Percentiles rank a stretch among this genome's conserved stretches.
These are phyloP conservation scores for Rhizophagus sp. DNA, from an alignment of 192 early-diverging fungal genomes.

Conservation along the genomic window DNA sequence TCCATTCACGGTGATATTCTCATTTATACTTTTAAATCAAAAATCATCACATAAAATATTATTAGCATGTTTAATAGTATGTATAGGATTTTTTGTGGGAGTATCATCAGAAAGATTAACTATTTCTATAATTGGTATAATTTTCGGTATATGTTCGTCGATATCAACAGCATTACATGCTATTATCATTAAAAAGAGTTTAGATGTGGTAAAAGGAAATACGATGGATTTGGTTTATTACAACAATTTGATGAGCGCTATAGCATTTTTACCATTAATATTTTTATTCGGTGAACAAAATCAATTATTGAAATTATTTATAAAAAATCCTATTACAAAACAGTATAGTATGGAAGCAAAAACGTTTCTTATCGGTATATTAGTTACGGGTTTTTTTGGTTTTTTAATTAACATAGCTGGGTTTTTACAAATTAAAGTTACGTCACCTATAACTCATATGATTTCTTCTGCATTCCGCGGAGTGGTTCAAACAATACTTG, in stretches of 20 bases:
- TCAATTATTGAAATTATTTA: constrained; percentile 14
- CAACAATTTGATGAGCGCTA: constrained; percentile 55
- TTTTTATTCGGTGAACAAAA: constrained; percentile 46
- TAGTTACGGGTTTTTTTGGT: constrained; percentile 55
- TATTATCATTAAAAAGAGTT: constrained; percentile 59
- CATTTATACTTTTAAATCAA: constrained; percentile 42
- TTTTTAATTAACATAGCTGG: constrained; percentile 64
- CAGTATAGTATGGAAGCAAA: constrained; percentile 10
- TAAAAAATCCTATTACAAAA: not conserved
- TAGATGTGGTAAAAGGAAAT: constrained; percentile 46
- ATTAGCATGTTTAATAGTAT: constrained; percentile 47
- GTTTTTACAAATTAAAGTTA: constrained; percentile 65
- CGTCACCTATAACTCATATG: constrained; percentile 61
- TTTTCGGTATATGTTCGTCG: constrained; percentile 52
- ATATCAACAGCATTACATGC: constrained; percentile 60
- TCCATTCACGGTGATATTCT: constrained; percentile 56
- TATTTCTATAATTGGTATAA: constrained; percentile 38
- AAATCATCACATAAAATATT: constrained; percentile 38
- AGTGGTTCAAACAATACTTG: constrained; percentile 47
- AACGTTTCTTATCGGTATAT: constrained; percentile 36
- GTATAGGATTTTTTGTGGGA: constrained; percentile 55
- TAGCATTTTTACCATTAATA: constrained; percentile 49
- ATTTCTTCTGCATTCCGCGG: constrained; percentile 60
- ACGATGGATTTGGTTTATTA: constrained; percentile 62
- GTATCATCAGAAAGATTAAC: constrained; percentile 38